Base-by-base conservation (phyloP, 164 flowering plant species). In the Santalum album region DNA sequence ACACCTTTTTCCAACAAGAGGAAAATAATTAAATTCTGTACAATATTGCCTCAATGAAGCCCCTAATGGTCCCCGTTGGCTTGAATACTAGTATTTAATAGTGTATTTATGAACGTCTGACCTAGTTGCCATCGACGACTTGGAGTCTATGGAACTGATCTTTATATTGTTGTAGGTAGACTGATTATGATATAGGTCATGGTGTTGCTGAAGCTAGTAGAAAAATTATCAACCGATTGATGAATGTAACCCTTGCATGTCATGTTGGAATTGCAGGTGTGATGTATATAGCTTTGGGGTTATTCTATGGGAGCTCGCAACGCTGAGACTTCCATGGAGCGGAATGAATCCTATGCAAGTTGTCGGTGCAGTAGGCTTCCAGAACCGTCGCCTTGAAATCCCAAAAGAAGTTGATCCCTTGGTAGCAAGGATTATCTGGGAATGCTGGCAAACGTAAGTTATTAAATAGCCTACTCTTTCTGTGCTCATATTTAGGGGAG, bases 321-420 rank as follows among this genome's bases (percentile, higher is more conserved):
- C 97, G 19, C 56, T 87, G 58, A 86, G 81, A 69, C 71, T 90
- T 74, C 99, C 99, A 36, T 94, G 97, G 97, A 90, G 81, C 62
- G 99, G 95, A 21, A 90, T 94, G 99, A 94, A 90, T 60, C 99
- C 97, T 7, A 90, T 94, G 99, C 99, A 94, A 77, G 99, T 94
- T 50, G 96, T 94, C 12, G 99, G 99, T 52, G 99, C 99, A 24
- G 98, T 91, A 36, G 96, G 98, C 49, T 91, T 91, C 69, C 96
- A 86, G 65, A 83, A 88, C 59, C 90, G 87, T 2, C 83, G 94
- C 23, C 90, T 86, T 19, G 98, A 91, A 25, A 86, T 91, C 62
- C 89, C 98, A 25, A 83, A 82, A 67, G 92, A 91, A 68, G 66
- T 91, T 24, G 98, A 91, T 71, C 98, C 98, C 17, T 35, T 81